Conservation (phyloP, 2,329 filamentous ascomycete genomes). For the Paraphoma sp. region DNA sequence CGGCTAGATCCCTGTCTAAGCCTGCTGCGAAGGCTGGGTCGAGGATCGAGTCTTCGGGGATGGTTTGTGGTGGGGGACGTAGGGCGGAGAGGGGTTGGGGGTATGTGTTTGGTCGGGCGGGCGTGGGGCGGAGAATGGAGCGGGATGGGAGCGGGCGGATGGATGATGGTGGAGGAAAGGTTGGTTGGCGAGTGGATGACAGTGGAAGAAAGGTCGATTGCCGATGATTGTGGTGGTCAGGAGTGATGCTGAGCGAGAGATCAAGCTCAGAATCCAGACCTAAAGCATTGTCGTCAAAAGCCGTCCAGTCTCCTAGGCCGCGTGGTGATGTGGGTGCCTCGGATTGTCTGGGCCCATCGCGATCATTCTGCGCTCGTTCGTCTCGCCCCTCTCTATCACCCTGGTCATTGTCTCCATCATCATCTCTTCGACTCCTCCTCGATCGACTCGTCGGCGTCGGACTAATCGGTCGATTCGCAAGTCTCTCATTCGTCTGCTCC, state of each 20-base stretch:
- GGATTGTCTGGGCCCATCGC: neutral
- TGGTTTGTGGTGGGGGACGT: constrained; percentile 22
- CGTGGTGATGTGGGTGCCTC: constrained; percentile 34
- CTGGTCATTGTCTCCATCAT: constrained; percentile 7
- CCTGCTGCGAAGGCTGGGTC: constrained; percentile 12
- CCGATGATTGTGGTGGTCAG: constrained; percentile 21
- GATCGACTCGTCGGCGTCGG: constrained; percentile 30
- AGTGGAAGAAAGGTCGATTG: neutral
- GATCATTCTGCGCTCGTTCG: neutral
- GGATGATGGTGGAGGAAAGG: neutral
- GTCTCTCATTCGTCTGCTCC: constrained; percentile 49
- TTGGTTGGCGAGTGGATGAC: constrained; percentile 6
- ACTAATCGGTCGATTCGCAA: constrained; percentile 26
- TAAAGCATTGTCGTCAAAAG: constrained; percentile 44
- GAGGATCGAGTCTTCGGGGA: constrained; percentile 23
- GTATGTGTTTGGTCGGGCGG: constrained; percentile 20
- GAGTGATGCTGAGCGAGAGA: constrained; percentile 38
- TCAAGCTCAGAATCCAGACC: constrained; percentile 35
- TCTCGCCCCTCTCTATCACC: constrained; percentile 2
- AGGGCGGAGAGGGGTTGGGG: constrained; percentile 21
- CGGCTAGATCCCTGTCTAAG: constrained; percentile 16
- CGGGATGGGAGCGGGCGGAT: constrained; percentile 9
- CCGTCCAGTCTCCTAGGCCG: constrained; percentile 47
- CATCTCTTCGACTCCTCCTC: constrained; percentile 15
- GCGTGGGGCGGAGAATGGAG: constrained; percentile 8